Evolutionary conservation across 2,329 filamentous ascomycete genomes (phyloP), one percentile per base, ranked within the genome.

Genomic region (Claviceps lovelessii): DNA sequence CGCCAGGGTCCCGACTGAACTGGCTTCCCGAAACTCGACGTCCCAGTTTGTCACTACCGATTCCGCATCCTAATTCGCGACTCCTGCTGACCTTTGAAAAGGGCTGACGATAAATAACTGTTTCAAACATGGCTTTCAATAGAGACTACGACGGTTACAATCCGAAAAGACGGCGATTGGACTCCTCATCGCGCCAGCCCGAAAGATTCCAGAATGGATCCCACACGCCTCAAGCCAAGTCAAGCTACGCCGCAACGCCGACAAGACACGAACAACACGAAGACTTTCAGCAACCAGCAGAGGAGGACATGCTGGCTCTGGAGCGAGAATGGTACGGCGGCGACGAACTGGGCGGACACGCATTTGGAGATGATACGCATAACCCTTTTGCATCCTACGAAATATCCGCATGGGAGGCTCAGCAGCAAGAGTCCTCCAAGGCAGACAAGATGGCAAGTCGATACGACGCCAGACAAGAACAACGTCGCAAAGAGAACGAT

Each of bases 311-410:
- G 19, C 79, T 79, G 58, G 87, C 84, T 10, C 75, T 95, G 54
- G 90, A 96, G 66, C 82, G 90, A 58, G 90, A 95, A 69, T 96
- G 90, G 90, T 96, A 96, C 64, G 84, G 82, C 28, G 88, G 87
- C 50, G 90, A 94, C 64, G 90, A 95, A 66, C 83, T 85, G 55
- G 87, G 85, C 31, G 79, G 80, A 0, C 87, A 94, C 64, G 86
- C 85, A 0, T 88, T 95, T 63, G 90, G 90, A 60, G 90, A 95
- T 65, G 90, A 96, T 59, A 78, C 83, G n/a, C 90, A 95, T 69
- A 94, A 95, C 64, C 90, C 90, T 0, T 95, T 95, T 64, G 88
- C 87, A 10, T 83, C 83, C 0, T 85, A 85, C 56, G 86, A 84
- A 52, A 85, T 81, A 59, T 79, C 84, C 23, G 84, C 84, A 67